phyloP scores from a whole-genome alignment of 2,329 filamentous ascomycete genomes.

The Podosphaera leucotricha region DNA sequence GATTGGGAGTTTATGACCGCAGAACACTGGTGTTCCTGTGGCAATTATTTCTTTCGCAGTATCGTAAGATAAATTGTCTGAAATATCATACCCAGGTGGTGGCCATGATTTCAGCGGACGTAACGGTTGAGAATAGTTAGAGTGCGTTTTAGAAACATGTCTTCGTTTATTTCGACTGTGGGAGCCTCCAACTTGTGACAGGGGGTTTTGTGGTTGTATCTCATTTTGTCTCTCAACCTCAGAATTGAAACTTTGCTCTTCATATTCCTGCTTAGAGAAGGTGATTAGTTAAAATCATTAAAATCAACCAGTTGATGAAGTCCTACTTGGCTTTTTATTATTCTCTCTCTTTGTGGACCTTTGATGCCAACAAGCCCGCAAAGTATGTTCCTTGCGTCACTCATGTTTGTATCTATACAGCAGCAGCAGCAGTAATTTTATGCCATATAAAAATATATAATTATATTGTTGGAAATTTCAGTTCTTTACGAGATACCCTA shows the following conservation, averaged over 20 bases:
- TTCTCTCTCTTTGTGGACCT: conserved; percentile 14
- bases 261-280: conserved; percentile 1
- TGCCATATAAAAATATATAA: background rate
- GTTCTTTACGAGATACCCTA: too few relatives aligned
- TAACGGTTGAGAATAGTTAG: background rate
- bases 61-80: conserved; percentile 27
- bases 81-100: conserved; percentile 24
- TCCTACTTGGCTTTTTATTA: conserved; percentile 16
- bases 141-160: background rate
- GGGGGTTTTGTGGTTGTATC: background rate
- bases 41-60: conserved; percentile 33
- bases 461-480: too few relatives aligned
- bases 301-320: background rate
- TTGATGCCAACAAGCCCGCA: conserved; percentile 24
- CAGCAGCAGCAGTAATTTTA: background rate
- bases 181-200: background rate
- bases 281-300: background rate
- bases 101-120: conserved; percentile 30
- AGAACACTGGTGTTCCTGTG: conserved; percentile 32
- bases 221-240: background rate
- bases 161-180: background rate
- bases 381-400: conserved; percentile 11
- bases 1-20: conserved; percentile 28
- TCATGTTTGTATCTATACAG: conserved; percentile 7
- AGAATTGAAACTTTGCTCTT: background rate